Evolutionary conservation across 768 basidiomycete genomes (phyloP).

Genomic region (Leccinellum albellum): DNA sequence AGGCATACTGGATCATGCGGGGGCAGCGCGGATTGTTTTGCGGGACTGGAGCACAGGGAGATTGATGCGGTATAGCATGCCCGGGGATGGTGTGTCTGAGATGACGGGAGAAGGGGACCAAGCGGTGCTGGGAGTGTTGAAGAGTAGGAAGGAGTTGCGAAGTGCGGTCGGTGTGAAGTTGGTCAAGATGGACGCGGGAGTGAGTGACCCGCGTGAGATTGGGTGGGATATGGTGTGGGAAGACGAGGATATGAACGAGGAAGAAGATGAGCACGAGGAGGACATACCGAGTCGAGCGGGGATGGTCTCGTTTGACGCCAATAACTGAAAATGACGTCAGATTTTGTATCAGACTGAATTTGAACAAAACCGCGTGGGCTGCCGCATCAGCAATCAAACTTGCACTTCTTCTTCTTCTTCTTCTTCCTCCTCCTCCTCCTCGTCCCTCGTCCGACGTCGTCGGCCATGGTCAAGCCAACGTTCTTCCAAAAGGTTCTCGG

Average conservation of each 20-base stretch:
- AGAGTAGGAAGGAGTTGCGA: slow-evolving; percentile 65
- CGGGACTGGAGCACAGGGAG: slow-evolving; percentile 81
- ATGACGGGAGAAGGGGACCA: slow-evolving; percentile 39
- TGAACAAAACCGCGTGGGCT: slow-evolving; percentile 21
- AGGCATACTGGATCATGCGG: slow-evolving; percentile 66
- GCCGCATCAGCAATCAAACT: not conserved
- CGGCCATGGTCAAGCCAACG: slow-evolving; percentile 51
- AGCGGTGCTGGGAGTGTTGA: slow-evolving; percentile 43
- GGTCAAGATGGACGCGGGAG: slow-evolving; percentile 47
- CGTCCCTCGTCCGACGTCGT: slow-evolving; percentile 3
- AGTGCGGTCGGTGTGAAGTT: slow-evolving; percentile 48
- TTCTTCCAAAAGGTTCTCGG: slow-evolving; percentile 59
- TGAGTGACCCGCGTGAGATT: slow-evolving; percentile 39
- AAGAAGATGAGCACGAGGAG: slow-evolving; percentile 34
- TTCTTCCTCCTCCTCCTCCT: not conserved
- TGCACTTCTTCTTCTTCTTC: not conserved
- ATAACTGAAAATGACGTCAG: slow-evolving; percentile 29
- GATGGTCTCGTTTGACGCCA: slow-evolving; percentile 49
- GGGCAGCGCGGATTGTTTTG: slow-evolving; percentile 74
- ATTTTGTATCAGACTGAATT: slow-evolving; percentile 20
- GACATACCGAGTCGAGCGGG: slow-evolving; percentile 16
- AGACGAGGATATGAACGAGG: slow-evolving; percentile 38
- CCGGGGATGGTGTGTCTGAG: slow-evolving; percentile 31
- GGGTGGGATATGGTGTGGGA: slow-evolving; percentile 37
- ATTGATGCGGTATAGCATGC: slow-evolving; percentile 68